A percentile compares a stretch with the other conserved stretches of the same genome.
These are phyloP conservation scores for Nannochloropsis oceanica DNA, from an alignment of 108 stramenopile species.

Conservation along the genomic window DNA sequence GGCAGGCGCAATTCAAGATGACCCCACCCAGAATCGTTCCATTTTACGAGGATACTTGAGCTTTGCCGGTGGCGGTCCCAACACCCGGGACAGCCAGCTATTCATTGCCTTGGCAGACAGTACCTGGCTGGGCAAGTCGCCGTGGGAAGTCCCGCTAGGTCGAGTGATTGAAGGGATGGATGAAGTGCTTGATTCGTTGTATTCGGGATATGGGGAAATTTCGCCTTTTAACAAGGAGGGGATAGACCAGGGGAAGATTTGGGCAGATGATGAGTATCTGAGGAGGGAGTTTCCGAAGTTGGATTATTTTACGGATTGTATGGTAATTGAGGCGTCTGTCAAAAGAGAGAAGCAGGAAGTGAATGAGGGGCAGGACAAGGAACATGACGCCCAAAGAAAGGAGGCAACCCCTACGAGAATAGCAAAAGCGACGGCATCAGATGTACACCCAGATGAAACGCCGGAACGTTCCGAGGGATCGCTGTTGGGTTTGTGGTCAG, in stretches of 20 bases:
- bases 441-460: background rate
- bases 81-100: conserved; percentile 27
- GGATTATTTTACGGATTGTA: conserved; percentile 1
- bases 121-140: conserved; percentile 24
- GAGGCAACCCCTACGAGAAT: background rate
- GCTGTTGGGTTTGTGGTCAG: background rate
- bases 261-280: conserved; percentile 1
- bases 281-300: conserved; percentile 3
- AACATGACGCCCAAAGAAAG: background rate
- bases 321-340: background rate
- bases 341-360: background rate
- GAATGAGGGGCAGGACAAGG: background rate
- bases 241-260: conserved; percentile 19
- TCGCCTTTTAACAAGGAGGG: conserved; percentile 12
- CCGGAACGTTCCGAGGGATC: background rate
- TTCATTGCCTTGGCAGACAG: conserved; percentile 37
- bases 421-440: background rate
- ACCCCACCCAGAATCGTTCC: background rate
- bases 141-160: conserved; percentile 38
- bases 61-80: conserved; percentile 33
- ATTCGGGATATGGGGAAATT: conserved; percentile 27
- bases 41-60: conserved; percentile 29
- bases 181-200: conserved; percentile 6
- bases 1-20: background rate
- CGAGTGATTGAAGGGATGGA: conserved; percentile 27